Percentiles rank a stretch among this genome's conserved stretches.
Conservation (phyloP, 352 stramenopile genomes). For the Phytophthora pini region DNA sequence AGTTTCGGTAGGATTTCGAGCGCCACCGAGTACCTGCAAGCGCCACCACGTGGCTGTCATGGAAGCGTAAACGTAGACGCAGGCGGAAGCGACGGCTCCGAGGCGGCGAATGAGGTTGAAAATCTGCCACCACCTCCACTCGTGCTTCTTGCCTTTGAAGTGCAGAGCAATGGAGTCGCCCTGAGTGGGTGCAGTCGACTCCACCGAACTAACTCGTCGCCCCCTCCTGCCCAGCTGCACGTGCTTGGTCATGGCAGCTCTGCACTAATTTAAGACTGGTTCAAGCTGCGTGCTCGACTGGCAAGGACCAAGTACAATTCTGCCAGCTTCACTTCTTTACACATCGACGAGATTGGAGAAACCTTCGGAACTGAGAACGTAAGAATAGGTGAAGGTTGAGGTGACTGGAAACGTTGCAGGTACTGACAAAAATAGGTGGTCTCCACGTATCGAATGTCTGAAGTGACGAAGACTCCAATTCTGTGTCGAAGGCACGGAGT, state of each 20-base stretch:
- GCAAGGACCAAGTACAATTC: too few species aligned
- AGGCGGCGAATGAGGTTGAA: slow-evolving; percentile 36
- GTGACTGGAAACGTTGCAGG: too few species aligned
- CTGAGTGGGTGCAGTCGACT: slow-evolving; percentile 16
- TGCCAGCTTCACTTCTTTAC: neutral
- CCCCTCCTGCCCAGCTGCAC: slow-evolving; percentile 13
- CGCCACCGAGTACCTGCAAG: slow-evolving; percentile 29
- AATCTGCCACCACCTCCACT: slow-evolving; percentile 19
- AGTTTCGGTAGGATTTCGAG: slow-evolving; percentile 14
- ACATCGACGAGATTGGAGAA: slow-evolving; percentile 10
- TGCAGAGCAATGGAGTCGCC: slow-evolving; percentile 14
- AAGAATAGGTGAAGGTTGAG: too few species aligned
- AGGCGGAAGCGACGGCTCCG: slow-evolving; percentile 17
- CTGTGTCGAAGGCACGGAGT: too few species aligned
- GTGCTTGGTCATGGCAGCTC: slow-evolving; percentile 5
- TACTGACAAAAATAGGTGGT: too few species aligned
- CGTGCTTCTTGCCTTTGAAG: slow-evolving; percentile 18
- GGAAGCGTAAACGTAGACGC: slow-evolving; percentile 39
- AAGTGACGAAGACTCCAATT: too few species aligned
- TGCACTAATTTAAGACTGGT: too few species aligned
- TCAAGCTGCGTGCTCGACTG: too few species aligned
- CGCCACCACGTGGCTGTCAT: slow-evolving; percentile 30
- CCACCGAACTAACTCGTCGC: slow-evolving; percentile 17
- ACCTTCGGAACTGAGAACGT: neutral
- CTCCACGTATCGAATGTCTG: too few species aligned